phyloP scores from a whole-genome alignment of 768 basidiomycete genomes.

The Auricularia auricula-judae region DNA sequence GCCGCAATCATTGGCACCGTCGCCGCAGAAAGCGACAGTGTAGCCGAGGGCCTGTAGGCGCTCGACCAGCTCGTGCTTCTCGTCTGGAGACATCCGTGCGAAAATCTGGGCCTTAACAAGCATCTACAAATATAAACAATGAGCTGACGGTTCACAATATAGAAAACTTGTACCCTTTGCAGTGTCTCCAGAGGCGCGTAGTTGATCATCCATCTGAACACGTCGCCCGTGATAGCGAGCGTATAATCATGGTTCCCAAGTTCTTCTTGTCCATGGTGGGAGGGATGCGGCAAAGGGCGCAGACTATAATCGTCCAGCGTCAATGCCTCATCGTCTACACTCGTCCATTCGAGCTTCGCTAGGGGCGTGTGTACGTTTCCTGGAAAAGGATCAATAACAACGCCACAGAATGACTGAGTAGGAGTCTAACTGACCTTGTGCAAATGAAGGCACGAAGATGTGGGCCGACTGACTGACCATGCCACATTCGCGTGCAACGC shows the following conservation, averaged over 20 bases:
- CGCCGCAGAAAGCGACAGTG: conserved; percentile 96
- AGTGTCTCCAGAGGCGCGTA: conserved; percentile 88
- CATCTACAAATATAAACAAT: conserved; percentile 50
- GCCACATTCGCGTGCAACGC: conserved; percentile 89
- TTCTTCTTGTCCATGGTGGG: conserved; percentile 61
- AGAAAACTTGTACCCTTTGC: conserved; percentile 56
- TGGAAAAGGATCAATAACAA: conserved; percentile 16
- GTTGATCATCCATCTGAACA: conserved; percentile 98
- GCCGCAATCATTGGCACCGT: conserved; percentile 97
- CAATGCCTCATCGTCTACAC: conserved; percentile 78
- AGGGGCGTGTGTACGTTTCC: conserved; percentile 22
- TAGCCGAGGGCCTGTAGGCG: conserved; percentile 88
- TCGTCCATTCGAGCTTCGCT: conserved; percentile 76
- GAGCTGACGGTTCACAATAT: neutral
- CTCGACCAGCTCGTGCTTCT: conserved; percentile 97
- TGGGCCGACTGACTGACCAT: conserved; percentile 81
- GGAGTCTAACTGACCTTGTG: conserved; percentile 39
- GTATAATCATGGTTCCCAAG: conserved; percentile 79
- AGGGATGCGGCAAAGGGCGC: conserved; percentile 62
- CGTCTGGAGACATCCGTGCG: conserved; percentile 98
- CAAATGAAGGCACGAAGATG: conserved; percentile 76
- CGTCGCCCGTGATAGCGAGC: conserved; percentile 85
- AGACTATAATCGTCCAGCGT: conserved; percentile 84
- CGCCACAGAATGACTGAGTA: conserved; percentile 15
- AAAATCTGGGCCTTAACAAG: conserved; percentile 94